phyloP scores from a whole-genome alignment of 371 early-diverging fungal species.

The Mucor lusitanicus region DNA sequence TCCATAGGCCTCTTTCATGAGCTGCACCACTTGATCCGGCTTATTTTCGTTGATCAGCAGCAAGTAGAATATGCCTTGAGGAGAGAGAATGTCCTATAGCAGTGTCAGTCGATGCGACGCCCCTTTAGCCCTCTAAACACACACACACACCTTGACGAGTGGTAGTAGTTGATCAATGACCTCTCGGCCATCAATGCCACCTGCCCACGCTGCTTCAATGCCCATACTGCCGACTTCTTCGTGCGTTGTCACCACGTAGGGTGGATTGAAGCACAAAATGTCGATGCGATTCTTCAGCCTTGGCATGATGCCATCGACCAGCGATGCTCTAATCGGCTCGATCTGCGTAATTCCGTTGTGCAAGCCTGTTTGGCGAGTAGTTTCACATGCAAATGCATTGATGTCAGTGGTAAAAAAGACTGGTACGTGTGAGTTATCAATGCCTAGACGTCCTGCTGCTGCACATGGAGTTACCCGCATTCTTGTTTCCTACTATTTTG shows the following conservation, averaged over 20 bases:
- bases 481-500: constrained; percentile 50
- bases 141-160: constrained; percentile 54
- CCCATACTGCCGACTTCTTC: constrained; percentile 75
- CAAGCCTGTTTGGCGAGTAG: constrained; percentile 65
- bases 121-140: no score
- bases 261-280: constrained; percentile 91
- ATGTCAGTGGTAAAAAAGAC: constrained; percentile 80
- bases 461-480: constrained; percentile 37
- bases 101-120: neutral
- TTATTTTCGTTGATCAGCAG: constrained; percentile 89
- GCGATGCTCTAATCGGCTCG: constrained; percentile 63
- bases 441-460: no score
- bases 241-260: constrained; percentile 83
- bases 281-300: constrained; percentile 67
- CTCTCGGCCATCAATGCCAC: constrained; percentile 90
- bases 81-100: constrained; percentile 64
- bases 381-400: constrained; percentile 72
- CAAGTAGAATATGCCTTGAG: constrained; percentile 82
- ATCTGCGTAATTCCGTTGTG: constrained; percentile 54
- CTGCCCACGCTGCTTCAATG: constrained; percentile 92
- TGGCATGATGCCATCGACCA: constrained; percentile 57
- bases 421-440: constrained; percentile 2
- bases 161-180: constrained; percentile 88
- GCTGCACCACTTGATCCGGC: constrained; percentile 77
- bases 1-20: constrained; percentile 43